These are phyloP conservation scores for Diaporthe ilicicola DNA, from an alignment of 2,329 filamentous ascomycete genomes.

Conservation along the genomic window DNA sequence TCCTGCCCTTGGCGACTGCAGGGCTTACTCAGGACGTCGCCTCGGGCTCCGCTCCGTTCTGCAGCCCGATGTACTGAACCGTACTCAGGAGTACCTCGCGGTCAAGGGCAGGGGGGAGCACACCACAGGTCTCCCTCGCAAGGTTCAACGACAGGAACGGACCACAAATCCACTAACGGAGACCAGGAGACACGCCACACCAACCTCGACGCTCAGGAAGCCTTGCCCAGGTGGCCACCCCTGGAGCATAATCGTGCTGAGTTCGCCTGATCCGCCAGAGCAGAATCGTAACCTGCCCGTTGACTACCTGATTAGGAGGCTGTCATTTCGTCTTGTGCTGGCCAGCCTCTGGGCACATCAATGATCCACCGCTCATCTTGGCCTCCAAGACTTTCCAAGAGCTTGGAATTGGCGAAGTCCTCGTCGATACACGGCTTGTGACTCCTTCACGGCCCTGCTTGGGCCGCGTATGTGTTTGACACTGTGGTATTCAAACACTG, in stretches of 20 bases:
- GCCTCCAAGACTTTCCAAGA: constrained; percentile 20
- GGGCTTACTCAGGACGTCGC: constrained; percentile 26
- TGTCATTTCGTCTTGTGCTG: constrained; percentile 11
- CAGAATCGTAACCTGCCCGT: constrained; percentile 15
- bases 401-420: neutral
- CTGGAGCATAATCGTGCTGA: constrained; percentile 5
- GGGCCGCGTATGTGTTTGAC: constrained; percentile 16
- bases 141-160: constrained; percentile 25
- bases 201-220: neutral
- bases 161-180: constrained; percentile 11
- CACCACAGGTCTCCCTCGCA: constrained; percentile 1
- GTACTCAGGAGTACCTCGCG: constrained; percentile 18
- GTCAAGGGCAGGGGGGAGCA: neutral
- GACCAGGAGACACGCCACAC: constrained; percentile 17
- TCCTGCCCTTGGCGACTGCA: constrained; percentile 9
- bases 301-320: constrained; percentile 3
- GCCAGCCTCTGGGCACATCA: constrained; percentile 7
- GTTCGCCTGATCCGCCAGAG: constrained; percentile 14
- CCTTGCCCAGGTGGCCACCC: constrained; percentile 17
- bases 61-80: constrained; percentile 22
- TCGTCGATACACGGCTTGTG: neutral
- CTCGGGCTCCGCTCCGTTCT: constrained; percentile 24
- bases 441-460: neutral
- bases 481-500: constrained; percentile 7
- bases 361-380: constrained; percentile 4